Evolutionary conservation across 306 rosid genomes (phyloP), one percentile per base, ranked within the genome.

Genomic region (Ziziphus jujuba): DNA sequence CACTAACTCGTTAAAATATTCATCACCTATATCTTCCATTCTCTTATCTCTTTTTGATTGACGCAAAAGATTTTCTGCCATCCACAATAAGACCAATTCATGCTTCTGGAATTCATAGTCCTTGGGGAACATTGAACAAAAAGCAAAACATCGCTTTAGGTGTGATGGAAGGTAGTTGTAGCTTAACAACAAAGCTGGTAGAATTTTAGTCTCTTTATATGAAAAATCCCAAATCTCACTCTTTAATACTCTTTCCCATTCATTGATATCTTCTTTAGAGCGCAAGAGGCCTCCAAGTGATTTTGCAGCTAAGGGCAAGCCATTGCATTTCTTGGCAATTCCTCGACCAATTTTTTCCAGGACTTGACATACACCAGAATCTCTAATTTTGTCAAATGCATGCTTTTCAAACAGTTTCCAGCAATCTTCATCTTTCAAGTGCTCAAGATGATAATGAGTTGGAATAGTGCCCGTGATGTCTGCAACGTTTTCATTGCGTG

Each of bases 221-320:
- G 25, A 5, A 28, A 59, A 53, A n/a, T 72, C 69, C 78, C 67
- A 74, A 22, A 74, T 11, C 0, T 51, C 40, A 38, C 67, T 66
- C 3, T 36, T 59, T 0, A 53, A 16, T 17, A 61, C 33, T 14
- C 10, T 52, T 2, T 40, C 23, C 69, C 74, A 74, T 38, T 24
- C 57, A 14, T 2, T 34, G 7, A 0, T 0, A 11, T 65, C 63
- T 1, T 19, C 12, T 24, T 22, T 15, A 5, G 49, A 48, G 11
- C 62, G 25, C 63, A 74, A n/a, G 12, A 66, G 67, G 8, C 62
- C 24, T 2, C 69, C 79, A 31, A 74, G 67, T 52, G 79, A 44
- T 22, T 74, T 60, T 0, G 10, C 63, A 34, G 79, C 79, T 21
- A 67, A 67, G 2, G 79, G 79, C 45, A 74, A 40, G 11, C 74